Percentiles rank a stretch among this genome's conserved stretches.
Evolutionary conservation across 768 basidiomycete genomes (phyloP).

Genomic region (Strobilomyces dryophilus): DNA sequence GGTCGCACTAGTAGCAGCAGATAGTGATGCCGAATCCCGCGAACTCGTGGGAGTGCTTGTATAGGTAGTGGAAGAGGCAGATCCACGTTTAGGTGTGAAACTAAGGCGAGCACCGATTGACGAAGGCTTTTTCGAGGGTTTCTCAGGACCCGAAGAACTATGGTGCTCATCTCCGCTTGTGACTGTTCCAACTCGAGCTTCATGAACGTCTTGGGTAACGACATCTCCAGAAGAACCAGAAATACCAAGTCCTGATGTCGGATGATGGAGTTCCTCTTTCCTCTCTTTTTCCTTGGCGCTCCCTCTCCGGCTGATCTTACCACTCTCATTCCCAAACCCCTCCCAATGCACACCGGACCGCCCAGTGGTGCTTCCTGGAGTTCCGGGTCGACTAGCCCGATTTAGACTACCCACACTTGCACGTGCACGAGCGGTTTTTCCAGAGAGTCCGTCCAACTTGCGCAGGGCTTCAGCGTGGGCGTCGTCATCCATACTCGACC

Average conservation of each 20-base stretch:
- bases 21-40: slow-evolving; percentile 82
- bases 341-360: slow-evolving; percentile 65
- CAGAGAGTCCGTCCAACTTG: slow-evolving; percentile 85
- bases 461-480: slow-evolving; percentile 88
- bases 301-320: slow-evolving; percentile 36
- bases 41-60: slow-evolving; percentile 80
- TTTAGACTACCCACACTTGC: slow-evolving; percentile 74
- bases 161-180: slow-evolving; percentile 57
- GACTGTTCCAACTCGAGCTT: slow-evolving; percentile 40
- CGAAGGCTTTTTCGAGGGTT: slow-evolving; percentile 62
- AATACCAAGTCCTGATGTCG: slow-evolving; percentile 33
- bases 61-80: slow-evolving; percentile 85
- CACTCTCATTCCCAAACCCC: slow-evolving; percentile 44
- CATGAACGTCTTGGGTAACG: slow-evolving; percentile 36
- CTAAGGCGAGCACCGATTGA: slow-evolving; percentile 59
- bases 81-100: slow-evolving; percentile 83
- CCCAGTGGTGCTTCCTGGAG: slow-evolving; percentile 59
- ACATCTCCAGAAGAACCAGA: slow-evolving; percentile 32
- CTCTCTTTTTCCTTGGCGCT: slow-evolving; percentile 45
- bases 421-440: slow-evolving; percentile 70
- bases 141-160: slow-evolving; percentile 47
- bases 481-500: slow-evolving; percentile 84
- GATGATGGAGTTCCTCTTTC: slow-evolving; percentile 30
- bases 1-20: slow-evolving; percentile 71
- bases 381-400: slow-evolving; percentile 69